Percentiles rank a stretch among this genome's conserved stretches.
phyloP scores from a whole-genome alignment of 2,329 filamentous ascomycete species.

The Phaeomoniella chlamydospora region DNA sequence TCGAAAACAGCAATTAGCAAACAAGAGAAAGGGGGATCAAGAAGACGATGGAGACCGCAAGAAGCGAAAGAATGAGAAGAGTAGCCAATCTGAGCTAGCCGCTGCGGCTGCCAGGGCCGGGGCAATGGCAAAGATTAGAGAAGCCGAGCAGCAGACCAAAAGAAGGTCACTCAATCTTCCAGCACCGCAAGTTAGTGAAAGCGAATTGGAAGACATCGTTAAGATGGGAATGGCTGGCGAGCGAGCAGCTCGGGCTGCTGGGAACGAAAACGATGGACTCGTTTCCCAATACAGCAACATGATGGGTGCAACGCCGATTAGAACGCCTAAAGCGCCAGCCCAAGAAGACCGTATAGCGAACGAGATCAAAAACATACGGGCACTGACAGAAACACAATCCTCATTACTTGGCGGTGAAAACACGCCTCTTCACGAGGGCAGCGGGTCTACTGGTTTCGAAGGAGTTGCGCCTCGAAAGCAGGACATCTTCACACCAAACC shows the following conservation, averaged over 20 bases:
- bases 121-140: slow-evolving; percentile 84
- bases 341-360: slow-evolving; percentile 95
- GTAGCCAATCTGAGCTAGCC: slow-evolving; percentile 59
- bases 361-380: slow-evolving; percentile 85
- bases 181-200: slow-evolving; percentile 79
- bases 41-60: slow-evolving; percentile 72
- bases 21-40: slow-evolving; percentile 83
- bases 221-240: slow-evolving; percentile 97
- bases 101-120: slow-evolving; percentile 86
- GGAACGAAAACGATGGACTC: slow-evolving; percentile 72
- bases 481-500: slow-evolving; percentile 80
- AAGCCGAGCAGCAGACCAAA: slow-evolving; percentile 95
- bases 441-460: slow-evolving; percentile 74
- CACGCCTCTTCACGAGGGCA: slow-evolving; percentile 69
- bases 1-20: slow-evolving; percentile 75
- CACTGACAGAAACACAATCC: slow-evolving; percentile 85
- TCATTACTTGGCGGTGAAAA: slow-evolving; percentile 90
- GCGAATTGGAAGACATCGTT: slow-evolving; percentile 90
- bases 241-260: slow-evolving; percentile 60
- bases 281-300: slow-evolving; percentile 76
- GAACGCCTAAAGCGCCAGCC: slow-evolving; percentile 78
- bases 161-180: slow-evolving; percentile 70
- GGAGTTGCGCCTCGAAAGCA: slow-evolving; percentile 70
- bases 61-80: slow-evolving; percentile 77
- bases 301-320: slow-evolving; percentile 70